Evolutionary conservation across 208 protist genomes (phyloP).

Genomic region (Leishmania mexicana): DNA sequence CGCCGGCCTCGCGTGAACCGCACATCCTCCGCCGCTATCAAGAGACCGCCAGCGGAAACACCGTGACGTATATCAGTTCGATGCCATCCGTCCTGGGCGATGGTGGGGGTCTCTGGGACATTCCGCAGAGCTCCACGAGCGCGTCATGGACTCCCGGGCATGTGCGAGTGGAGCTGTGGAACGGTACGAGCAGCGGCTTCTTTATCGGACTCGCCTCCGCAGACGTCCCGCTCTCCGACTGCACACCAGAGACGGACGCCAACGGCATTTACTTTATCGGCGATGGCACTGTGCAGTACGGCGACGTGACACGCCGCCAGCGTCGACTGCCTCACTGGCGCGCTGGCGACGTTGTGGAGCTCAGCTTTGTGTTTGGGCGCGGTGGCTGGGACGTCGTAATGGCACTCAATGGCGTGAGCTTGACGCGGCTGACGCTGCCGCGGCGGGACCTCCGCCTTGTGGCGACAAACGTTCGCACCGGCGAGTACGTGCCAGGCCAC

Average conservation of each 20-base stretch:
- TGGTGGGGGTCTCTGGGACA: constrained; percentile 21
- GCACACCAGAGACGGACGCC: constrained; percentile 23
- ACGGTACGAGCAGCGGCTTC: constrained; percentile 23
- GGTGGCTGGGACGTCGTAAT: constrained; percentile 45
- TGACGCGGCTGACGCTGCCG: constrained; percentile 49
- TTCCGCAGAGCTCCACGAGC: constrained; percentile 15
- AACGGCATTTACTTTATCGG: constrained; percentile 42
- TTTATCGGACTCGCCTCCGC: constrained; percentile 39
- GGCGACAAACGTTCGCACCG: constrained; percentile 22
- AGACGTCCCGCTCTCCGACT: constrained; percentile 16
- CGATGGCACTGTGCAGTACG: constrained; percentile 37
- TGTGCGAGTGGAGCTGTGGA: constrained; percentile 37
- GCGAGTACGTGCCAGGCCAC: constrained; percentile 22
- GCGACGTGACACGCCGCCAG: constrained; percentile 23
- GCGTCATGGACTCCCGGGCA: constrained; percentile 36
- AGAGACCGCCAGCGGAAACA: constrained; percentile 20
- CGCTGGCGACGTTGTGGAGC: constrained; percentile 47
- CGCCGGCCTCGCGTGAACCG: constrained; percentile 25
- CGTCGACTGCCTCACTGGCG: constrained; percentile 38
- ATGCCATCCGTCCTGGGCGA: constrained; percentile 11
- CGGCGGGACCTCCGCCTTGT: constrained; percentile 28
- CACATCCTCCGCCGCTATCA: constrained; percentile 23
- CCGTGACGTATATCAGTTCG: constrained; percentile 10
- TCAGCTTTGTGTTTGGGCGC: constrained; percentile 47
- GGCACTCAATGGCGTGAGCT: constrained; percentile 46